Evolutionary conservation across 768 basidiomycete species (phyloP), one percentile per base, ranked within the genome.

Genomic region (Calocera viscosa): DNA sequence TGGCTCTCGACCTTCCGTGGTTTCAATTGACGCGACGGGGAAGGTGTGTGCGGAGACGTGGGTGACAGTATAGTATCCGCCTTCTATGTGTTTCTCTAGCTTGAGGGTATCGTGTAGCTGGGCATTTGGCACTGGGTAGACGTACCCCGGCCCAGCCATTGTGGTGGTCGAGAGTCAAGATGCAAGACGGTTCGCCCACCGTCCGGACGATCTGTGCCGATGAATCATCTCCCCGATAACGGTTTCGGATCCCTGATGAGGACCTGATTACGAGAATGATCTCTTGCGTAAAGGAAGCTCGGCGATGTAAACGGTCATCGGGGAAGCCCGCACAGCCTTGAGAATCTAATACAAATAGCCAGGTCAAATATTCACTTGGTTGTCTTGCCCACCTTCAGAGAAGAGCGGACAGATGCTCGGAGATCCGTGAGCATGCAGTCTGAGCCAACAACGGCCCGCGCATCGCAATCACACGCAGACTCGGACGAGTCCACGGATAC

Each of bases 51-150:
- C 53, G 14, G 53, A 60, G 2, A 60, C 53, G 53, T 60, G 53
- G 53, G 53, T 60, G 30, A 60, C 53, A 7, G 26, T 26, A 32
- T 60, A 60, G 53, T 60, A 60, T 2, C 53, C 53, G 5, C 53
- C 53, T 32, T 60, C 53, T 26, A 60, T 60, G 30, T 60, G 53
- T 22, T 60, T 60, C 22, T 60, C 53, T 10, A 60, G 53, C 53
- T 60, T 60, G 53, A 60, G 53, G 30, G 30, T 16, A 16, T 60
- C 53, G 30, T 60, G 53, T 26, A 60, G 26, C 30, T 60, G 11
- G 3, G 53, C 53, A 32, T 60, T 60, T 12, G 53, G 26, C 11
- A 60, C 53, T 2, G 53, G 53, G 19, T 60, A 60, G 53, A 32
- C 30, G 30, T 60, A 60, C 53, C 5, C 26, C 10, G 53, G 26